These are phyloP conservation scores for Podaxis sp. DNA, from an alignment of 768 basidiomycete species.

Conservation along the genomic window DNA sequence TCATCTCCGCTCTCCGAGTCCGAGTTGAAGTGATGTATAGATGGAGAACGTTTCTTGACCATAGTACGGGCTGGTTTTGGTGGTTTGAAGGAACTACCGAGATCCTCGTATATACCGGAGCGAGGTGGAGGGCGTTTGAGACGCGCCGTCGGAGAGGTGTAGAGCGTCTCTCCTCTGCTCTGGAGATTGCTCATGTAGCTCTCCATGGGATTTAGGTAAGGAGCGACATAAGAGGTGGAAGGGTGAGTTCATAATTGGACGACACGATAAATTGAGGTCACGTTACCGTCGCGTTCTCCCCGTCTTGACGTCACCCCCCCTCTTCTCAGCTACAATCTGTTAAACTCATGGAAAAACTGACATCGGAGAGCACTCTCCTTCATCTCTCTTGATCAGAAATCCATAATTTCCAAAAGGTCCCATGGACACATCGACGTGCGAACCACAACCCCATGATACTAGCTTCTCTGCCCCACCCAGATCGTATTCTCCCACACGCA, in stretches of 20 bases:
- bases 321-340: no score
- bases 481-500: not conserved
- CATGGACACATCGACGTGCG: not conserved
- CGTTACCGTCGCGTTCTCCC: conserved; percentile 5
- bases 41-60: not conserved
- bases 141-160: not conserved
- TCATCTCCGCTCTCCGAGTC: conserved; percentile 16
- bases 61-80: not conserved
- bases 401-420: not conserved
- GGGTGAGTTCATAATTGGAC: not conserved
- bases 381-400: not conserved
- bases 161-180: not conserved
- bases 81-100: conserved; percentile 7
- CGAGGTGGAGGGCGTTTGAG: not conserved
- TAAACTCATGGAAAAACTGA: no score
- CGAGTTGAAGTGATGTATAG: not conserved
- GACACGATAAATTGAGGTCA: conserved; percentile 6
- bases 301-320: not conserved
- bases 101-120: conserved; percentile 7
- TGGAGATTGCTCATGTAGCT: not conserved
- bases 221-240: not conserved
- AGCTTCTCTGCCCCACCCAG: not conserved
- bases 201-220: not conserved
- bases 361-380: not conserved
- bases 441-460: not conserved